Evolutionary conservation across 2,329 filamentous ascomycete species (phyloP), one percentile per base, ranked within the genome.

Genomic region (Stemphylium lycopersici): DNA sequence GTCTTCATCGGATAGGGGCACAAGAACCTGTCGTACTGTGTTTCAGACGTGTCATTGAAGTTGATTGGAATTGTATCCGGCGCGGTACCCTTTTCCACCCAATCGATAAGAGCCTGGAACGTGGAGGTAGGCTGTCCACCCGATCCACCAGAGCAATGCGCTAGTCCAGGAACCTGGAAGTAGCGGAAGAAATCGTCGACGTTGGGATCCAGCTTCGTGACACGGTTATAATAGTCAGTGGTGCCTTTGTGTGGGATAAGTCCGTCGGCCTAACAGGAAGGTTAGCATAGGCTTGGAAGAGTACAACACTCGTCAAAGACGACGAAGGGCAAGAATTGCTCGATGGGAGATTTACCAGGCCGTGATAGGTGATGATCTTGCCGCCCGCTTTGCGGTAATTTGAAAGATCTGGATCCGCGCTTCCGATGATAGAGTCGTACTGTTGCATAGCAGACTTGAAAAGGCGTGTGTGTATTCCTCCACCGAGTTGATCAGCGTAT

Each of bases 121-220:
- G 79, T 73, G 6, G 77, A 79, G 1, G 48, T n/a, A 5, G 67
- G 66, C 6, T 60, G 22, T 3, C 52, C 58, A 4, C 67, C 67
- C 1, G 34, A 13, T 0, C 66, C 66, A 18, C 63, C 63, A 1
- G 8, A 22, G 37, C 66, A 69, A 48, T 71, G 68, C 0, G n/a
- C 48, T 1, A 70, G 20, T 2, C 66, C 70, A 3, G 69, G 66
- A 3, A 51, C 62, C 37, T 61, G 48, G 45, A 67, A 71, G 15
- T 57, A 45, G 22, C 68, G 65, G 50, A 55, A 69, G 58, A 65
- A 70, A 6, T 65, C 54, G 16, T 65, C 22, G 0, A 66, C 56
- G 3, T 60, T 37, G 6, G 55, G 37, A 15, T 47, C 20, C 2
- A 62, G 31, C 1, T 42, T 50, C 2, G 59, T 58, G 5, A 63